Evolutionary conservation across 148 eudicot species (phyloP).

Genomic region (Agrostemma githago): DNA sequence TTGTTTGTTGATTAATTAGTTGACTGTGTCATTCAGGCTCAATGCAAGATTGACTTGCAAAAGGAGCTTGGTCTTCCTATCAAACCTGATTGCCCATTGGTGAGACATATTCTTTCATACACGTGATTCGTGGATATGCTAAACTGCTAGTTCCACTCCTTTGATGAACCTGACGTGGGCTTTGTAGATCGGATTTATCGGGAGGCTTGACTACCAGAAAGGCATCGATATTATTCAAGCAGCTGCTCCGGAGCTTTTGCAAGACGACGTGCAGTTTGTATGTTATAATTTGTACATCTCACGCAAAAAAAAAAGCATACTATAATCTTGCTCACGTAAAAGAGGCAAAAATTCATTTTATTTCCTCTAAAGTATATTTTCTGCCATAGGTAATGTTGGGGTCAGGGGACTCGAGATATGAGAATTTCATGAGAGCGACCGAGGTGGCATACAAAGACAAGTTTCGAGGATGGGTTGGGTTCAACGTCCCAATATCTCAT

Average conservation of each 20-base stretch:
- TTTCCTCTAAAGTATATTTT: not conserved
- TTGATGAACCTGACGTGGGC: not conserved
- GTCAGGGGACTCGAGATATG: slow-evolving; percentile 74
- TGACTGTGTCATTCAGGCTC: slow-evolving; percentile 38
- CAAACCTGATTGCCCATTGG: slow-evolving; percentile 87
- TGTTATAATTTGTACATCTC: slow-evolving; percentile 24
- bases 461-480: slow-evolving; percentile 96
- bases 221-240: slow-evolving; percentile 82
- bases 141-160: not conserved
- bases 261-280: slow-evolving; percentile 89
- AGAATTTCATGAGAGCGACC: slow-evolving; percentile 87
- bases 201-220: slow-evolving; percentile 95
- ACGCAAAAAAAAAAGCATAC: not conserved
- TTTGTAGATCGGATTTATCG: slow-evolving; percentile 84
- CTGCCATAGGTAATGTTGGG: slow-evolving; percentile 88
- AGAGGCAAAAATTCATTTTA: not conserved
- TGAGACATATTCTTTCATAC: slow-evolving; percentile 26
- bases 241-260: slow-evolving; percentile 67
- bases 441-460: slow-evolving; percentile 61
- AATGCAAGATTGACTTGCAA: slow-evolving; percentile 73
- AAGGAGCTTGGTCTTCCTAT: slow-evolving; percentile 88
- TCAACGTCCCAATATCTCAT: slow-evolving; percentile 91
- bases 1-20: not conserved
- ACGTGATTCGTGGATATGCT: too few species aligned
- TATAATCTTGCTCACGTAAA: not conserved